Conservation (phyloP, 768 basidiomycete species). For the Lactarius deliciosus region DNA sequence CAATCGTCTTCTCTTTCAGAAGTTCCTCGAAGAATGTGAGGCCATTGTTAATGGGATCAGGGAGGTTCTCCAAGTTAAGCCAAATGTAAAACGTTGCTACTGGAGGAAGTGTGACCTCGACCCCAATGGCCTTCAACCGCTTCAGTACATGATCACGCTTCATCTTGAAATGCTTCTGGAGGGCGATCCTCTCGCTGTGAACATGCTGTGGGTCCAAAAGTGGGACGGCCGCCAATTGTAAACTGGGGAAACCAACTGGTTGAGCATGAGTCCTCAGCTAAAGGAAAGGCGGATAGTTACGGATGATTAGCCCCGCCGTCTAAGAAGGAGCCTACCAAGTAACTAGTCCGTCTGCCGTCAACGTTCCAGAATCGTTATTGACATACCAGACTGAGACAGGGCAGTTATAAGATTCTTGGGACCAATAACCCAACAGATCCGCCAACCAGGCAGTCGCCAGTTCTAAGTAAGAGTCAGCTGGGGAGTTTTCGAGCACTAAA, state of each 20-base stretch:
- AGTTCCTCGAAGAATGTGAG: slow-evolving; percentile 96
- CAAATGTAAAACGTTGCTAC: slow-evolving; percentile 91
- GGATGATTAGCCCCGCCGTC: slow-evolving; percentile 95
- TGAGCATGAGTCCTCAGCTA: slow-evolving; percentile 1
- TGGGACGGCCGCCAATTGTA: slow-evolving; percentile 87
- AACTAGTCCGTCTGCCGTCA: slow-evolving; percentile 1
- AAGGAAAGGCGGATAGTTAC: slow-evolving; percentile 43
- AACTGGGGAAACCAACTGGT: slow-evolving; percentile 39
- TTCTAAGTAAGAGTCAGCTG: slow-evolving; percentile 53
- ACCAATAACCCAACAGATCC: slow-evolving; percentile 90
- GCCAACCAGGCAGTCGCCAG: slow-evolving; percentile 94
- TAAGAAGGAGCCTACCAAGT: slow-evolving; percentile 68
- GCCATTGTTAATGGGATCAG: slow-evolving; percentile 83
- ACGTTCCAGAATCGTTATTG: neutral
- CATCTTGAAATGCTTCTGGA: slow-evolving; percentile 86
- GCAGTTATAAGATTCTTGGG: slow-evolving; percentile 88
- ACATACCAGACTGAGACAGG: slow-evolving; percentile 79
- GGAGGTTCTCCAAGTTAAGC: slow-evolving; percentile 80
- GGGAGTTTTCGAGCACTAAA: slow-evolving; percentile 6
- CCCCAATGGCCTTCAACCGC: slow-evolving; percentile 73
- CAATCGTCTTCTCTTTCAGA: slow-evolving; percentile 86
- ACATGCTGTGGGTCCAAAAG: slow-evolving; percentile 75
- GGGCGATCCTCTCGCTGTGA: slow-evolving; percentile 71
- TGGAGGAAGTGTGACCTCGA: slow-evolving; percentile 77
- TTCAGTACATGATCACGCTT: slow-evolving; percentile 89